Evolutionary conservation across 331 rosid genomes (phyloP).

Genomic region (Malus hybrid): DNA sequence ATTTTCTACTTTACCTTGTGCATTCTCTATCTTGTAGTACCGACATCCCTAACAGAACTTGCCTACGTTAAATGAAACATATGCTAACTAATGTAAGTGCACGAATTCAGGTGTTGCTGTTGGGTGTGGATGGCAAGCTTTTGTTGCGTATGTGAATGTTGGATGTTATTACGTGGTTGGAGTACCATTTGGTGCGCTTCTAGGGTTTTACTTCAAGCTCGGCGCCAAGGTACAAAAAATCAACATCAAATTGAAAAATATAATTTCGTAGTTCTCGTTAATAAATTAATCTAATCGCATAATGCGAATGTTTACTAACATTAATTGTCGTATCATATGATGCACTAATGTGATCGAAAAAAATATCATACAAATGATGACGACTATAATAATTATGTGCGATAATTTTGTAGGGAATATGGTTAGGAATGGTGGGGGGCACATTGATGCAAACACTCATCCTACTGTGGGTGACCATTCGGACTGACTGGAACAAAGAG

Average conservation of each 20-base stretch:
- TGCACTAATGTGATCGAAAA: too few species aligned
- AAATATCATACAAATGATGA: too few species aligned
- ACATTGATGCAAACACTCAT: conserved; percentile 55
- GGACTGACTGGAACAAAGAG: conserved; percentile 74
- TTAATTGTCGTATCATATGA: neutral
- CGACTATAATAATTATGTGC: too few species aligned
- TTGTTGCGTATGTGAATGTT: conserved; percentile 60
- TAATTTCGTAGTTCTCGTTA: neutral
- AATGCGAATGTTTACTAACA: neutral
- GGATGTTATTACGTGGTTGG: conserved; percentile 50
- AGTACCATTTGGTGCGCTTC: conserved; percentile 39
- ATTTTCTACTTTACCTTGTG: too few species aligned
- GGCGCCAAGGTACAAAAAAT: conserved; percentile 52
- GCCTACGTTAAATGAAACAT: neutral
- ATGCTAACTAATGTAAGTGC: neutral
- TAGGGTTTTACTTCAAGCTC: conserved; percentile 48
- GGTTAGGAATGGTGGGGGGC: conserved; percentile 78
- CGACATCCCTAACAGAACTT: too few species aligned
- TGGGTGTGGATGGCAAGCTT: conserved; percentile 69
- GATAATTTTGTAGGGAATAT: conserved; percentile 48
- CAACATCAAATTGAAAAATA: too few species aligned
- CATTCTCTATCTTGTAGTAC: too few species aligned
- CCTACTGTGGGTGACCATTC: conserved; percentile 53
- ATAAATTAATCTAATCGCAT: too few species aligned
- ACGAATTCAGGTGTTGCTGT: conserved; percentile 47